These are phyloP conservation scores for Pichia sorboxylosa DNA, from an alignment of 1,139 yeast species.

Conservation along the genomic window DNA sequence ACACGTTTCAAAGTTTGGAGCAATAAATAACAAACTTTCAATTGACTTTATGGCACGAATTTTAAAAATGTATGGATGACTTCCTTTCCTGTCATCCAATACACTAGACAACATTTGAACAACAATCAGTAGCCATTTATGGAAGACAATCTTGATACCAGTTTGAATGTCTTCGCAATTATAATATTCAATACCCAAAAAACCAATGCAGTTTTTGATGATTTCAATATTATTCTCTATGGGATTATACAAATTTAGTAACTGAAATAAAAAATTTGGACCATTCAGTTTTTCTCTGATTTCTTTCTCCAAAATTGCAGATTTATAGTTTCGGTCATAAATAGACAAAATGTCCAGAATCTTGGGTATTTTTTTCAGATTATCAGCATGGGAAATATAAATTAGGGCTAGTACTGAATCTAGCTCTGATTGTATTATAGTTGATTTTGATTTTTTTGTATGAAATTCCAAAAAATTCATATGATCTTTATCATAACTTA, in stretches of 20 bases:
- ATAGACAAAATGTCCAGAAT: slow-evolving; percentile 45
- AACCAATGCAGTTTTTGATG: slow-evolving; percentile 30
- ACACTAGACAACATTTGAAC: slow-evolving; percentile 72
- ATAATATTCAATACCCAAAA: slow-evolving; percentile 25
- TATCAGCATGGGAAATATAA: slow-evolving; percentile 25
- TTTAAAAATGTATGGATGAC: slow-evolving; percentile 62
- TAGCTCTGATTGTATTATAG: slow-evolving; percentile 23
- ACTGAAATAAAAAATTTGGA: slow-evolving; percentile 29
- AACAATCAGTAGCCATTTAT: slow-evolving; percentile 53
- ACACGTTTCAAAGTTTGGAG: slow-evolving; percentile 56
- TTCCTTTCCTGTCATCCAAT: slow-evolving; percentile 62
- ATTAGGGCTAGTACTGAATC: slow-evolving; percentile 36
- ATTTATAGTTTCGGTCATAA: slow-evolving; percentile 31
- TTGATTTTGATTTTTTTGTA: slow-evolving; percentile 15
- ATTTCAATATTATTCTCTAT: slow-evolving; percentile 17
- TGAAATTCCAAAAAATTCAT: slow-evolving; percentile 45
- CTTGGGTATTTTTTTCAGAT: slow-evolving; percentile 38
- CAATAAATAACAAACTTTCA: slow-evolving; percentile 52
- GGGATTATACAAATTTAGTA: slow-evolving; percentile 17
- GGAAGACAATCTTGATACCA: slow-evolving; percentile 8
- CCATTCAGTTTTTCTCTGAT: no score
- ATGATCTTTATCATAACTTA: slow-evolving; percentile 47
- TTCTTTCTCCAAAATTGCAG: no score
- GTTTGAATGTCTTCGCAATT: slow-evolving; percentile 3
- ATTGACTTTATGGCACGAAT: slow-evolving; percentile 65